phyloP scores from a whole-genome alignment of 495 filamentous ascomycete species.

The Terfezia claveryi region DNA sequence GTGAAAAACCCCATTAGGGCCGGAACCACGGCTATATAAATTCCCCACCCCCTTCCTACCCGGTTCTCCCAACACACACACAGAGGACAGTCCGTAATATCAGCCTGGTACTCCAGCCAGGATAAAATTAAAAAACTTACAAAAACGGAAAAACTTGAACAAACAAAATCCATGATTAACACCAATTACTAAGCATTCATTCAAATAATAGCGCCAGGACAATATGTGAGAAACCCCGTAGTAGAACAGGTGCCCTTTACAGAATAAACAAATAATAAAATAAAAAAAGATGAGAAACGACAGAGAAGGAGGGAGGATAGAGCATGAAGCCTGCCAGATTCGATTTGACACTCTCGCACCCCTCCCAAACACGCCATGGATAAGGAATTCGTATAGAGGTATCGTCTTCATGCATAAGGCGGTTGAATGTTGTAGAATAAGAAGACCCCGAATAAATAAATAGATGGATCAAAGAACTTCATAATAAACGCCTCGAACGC shows the following conservation, averaged over 20 bases:
- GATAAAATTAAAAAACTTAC: too few species aligned
- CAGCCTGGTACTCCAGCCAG: too few species aligned
- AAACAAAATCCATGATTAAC: too few species aligned
- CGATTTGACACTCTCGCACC: too few species aligned
- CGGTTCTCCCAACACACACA: too few species aligned
- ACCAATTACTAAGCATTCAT: too few species aligned
- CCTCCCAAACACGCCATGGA: too few species aligned
- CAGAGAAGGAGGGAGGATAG: slow-evolving; percentile 1
- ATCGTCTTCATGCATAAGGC: slow-evolving; percentile 10
- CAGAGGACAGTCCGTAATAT: too few species aligned
- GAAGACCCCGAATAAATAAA: slow-evolving; percentile 3
- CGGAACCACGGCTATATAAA: too few species aligned
- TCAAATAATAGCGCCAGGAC: background rate
- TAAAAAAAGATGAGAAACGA: slow-evolving; percentile 1
- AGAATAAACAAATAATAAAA: slow-evolving; percentile 3
- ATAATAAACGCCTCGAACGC: background rate
- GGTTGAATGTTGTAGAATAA: slow-evolving; percentile 6
- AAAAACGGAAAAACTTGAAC: too few species aligned
- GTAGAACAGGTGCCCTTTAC: background rate
- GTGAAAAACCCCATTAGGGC: too few species aligned
- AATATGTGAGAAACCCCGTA: background rate
- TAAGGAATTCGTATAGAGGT: slow-evolving; percentile 9
- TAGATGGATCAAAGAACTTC: slow-evolving; percentile 3
- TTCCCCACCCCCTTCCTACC: too few species aligned
- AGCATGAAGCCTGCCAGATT: background rate